Evolutionary conservation across 148 eudicot species (phyloP), one percentile per base, ranked within the genome.

Genomic region (Diospyros kaki): DNA sequence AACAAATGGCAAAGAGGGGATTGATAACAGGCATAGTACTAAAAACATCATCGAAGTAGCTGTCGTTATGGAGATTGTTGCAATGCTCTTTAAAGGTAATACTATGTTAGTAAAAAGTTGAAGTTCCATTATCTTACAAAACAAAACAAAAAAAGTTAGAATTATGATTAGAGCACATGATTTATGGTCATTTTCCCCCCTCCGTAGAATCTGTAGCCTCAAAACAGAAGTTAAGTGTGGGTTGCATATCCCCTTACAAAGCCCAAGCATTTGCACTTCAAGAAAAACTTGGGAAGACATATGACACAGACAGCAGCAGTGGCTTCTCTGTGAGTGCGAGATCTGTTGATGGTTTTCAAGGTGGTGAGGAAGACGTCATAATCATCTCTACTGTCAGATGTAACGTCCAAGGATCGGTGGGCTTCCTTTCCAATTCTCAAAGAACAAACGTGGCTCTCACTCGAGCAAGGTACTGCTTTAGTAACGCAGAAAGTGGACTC

Each of bases 271-370:
- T 48, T 65, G 89, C 85, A 61, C 82, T 86, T 38, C 79, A 79
- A 67, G 70, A 84, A 3, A 74, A 66, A 62, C 69, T 86, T 64
- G 82, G 81, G 42, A 79, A 60, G 10, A 79, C 7, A 43, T 84
- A 84, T 58, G 73, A 74, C 63, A 45, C 74, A 41, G 87, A 81
- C 15, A 69, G 77, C 13, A 74, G 81, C 14, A 80, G 66, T 15
- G 75, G 66, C 1, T 92, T 92, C 77, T 85, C 85, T 13, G 89
- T 90, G 45, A 87, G 70, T n/a, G 83, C 90, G 3, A 82, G 94
- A 0, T 84, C 94, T 4, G 92, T 92, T 17, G 97, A 92, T 83
- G 94, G 92, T 1, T 92, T 90, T 79, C 97, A 92, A 76, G 97
- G 97, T 1, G 91, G 90, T 14, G 97, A 92, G 64, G 87, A 87